Conservation (phyloP, 2,329 filamentous ascomycete genomes). For the Colletotrichum magnum region DNA sequence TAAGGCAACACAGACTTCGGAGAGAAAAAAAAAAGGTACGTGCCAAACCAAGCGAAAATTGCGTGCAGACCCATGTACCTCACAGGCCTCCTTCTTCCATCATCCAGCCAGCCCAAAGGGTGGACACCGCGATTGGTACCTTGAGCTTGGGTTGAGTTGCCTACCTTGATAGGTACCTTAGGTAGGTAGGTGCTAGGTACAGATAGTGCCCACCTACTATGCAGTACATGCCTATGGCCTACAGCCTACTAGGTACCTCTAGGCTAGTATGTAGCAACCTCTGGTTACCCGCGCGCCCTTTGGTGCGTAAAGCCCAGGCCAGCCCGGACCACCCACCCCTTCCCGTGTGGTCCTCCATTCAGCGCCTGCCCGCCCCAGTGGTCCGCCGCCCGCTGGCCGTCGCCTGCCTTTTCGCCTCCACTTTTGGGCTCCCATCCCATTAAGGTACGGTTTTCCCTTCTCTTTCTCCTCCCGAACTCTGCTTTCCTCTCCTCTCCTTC, state of each 20-base stretch:
- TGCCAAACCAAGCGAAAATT: background rate
- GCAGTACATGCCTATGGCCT: no score
- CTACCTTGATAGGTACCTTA: background rate
- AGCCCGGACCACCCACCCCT: constrained; percentile 28
- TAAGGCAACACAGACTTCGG: no score
- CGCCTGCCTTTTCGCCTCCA: constrained; percentile 39
- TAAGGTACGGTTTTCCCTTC: constrained; percentile 40
- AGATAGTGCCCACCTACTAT: no score
- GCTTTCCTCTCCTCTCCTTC: constrained; percentile 19
- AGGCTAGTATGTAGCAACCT: background rate
- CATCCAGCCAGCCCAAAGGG: background rate
- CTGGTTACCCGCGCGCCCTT: background rate
- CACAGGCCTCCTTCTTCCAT: background rate
- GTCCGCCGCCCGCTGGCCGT: constrained; percentile 34
- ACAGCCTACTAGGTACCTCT: no score
- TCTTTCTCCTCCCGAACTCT: constrained; percentile 13
- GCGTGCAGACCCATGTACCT: constrained; percentile 10
- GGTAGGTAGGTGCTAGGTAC: no score
- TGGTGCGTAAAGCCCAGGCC: constrained; percentile 11
- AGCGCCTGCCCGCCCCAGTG: constrained; percentile 26
- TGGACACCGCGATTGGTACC: background rate
- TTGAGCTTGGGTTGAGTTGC: background rate
- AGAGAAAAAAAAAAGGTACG: background rate
- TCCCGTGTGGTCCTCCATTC: constrained; percentile 9
- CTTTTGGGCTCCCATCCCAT: constrained; percentile 40